Percentiles rank a stretch among this genome's conserved stretches.
Conservation (phyloP, 1,284 basidiomycete genomes). For the Singerocomus rubriflavus region DNA sequence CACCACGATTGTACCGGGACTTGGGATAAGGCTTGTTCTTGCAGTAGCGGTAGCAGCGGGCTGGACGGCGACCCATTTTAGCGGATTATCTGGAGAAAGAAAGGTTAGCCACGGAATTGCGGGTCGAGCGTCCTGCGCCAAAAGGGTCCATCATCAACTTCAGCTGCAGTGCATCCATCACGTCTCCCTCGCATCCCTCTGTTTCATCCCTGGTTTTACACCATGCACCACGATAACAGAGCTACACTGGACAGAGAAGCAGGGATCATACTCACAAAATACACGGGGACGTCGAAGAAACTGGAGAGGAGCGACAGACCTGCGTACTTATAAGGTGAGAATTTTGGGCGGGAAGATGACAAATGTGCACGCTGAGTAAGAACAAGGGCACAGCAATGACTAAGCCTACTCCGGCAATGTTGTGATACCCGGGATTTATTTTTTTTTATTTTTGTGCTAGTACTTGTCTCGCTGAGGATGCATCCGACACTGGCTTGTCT, state of each 20-base stretch:
- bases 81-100: slow-evolving; percentile 12
- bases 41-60: slow-evolving; percentile 96
- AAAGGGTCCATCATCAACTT: slow-evolving; percentile 6
- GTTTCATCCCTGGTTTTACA: background rate
- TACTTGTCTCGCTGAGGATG: slow-evolving; percentile 39
- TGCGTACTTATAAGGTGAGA: slow-evolving; percentile 24
- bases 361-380: slow-evolving; percentile 25
- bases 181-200: background rate
- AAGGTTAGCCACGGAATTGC: slow-evolving; percentile 9
- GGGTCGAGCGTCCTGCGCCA: no score
- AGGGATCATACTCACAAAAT: slow-evolving; percentile 19
- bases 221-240: background rate
- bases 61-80: slow-evolving; percentile 90
- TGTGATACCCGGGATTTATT: background rate
- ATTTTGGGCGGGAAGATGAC: slow-evolving; percentile 13
- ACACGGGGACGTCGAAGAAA: slow-evolving; percentile 14
- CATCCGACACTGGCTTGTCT: slow-evolving; percentile 62
- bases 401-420: background rate
- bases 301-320: background rate
- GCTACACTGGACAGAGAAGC: background rate
- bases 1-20: slow-evolving; percentile 98
- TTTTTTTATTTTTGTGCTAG: background rate
- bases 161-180: slow-evolving; percentile 14
- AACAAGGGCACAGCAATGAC: background rate
- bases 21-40: slow-evolving; percentile 98